Evolutionary conservation across 257 asterid genomes (phyloP).

Genomic region (Solanum infundibuliforme): DNA sequence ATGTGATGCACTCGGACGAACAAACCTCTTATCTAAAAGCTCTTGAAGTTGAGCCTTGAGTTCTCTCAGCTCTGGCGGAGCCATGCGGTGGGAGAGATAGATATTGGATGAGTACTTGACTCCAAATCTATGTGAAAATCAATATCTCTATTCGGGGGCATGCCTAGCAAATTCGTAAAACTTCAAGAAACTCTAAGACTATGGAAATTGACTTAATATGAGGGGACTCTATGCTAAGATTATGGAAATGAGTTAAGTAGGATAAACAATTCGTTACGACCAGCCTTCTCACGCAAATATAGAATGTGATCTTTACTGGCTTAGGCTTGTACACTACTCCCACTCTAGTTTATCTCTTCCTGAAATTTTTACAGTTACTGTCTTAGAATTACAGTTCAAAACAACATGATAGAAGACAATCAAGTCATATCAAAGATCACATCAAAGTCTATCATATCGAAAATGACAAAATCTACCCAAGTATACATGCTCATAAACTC

Average conservation of each 20-base stretch:
- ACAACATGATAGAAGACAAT: not conserved
- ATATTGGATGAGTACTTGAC: not conserved
- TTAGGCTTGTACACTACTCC: not conserved
- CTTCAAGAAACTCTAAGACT: not conserved
- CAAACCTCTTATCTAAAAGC: not conserved
- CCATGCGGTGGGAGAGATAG: not conserved
- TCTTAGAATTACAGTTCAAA: not conserved
- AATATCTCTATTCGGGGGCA: not conserved
- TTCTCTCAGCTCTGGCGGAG: not conserved
- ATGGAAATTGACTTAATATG: not conserved
- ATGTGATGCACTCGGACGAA: not conserved
- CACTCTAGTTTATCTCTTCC: not conserved
- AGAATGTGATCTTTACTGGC: not conserved
- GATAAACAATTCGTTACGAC: too few relatives aligned
- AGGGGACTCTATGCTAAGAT: not conserved
- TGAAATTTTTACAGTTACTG: too few relatives aligned
- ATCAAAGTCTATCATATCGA: too few relatives aligned
- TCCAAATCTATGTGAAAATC: not conserved
- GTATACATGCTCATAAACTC: too few relatives aligned
- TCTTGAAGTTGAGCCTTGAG: not conserved
- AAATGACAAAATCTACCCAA: not conserved
- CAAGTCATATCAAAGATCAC: not conserved
- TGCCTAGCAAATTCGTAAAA: not conserved
- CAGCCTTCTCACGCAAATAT: not conserved
- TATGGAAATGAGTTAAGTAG: not conserved